These are phyloP conservation scores for Colletotrichum zoysiae DNA, from an alignment of 2,329 filamentous ascomycete species.

Conservation along the genomic window DNA sequence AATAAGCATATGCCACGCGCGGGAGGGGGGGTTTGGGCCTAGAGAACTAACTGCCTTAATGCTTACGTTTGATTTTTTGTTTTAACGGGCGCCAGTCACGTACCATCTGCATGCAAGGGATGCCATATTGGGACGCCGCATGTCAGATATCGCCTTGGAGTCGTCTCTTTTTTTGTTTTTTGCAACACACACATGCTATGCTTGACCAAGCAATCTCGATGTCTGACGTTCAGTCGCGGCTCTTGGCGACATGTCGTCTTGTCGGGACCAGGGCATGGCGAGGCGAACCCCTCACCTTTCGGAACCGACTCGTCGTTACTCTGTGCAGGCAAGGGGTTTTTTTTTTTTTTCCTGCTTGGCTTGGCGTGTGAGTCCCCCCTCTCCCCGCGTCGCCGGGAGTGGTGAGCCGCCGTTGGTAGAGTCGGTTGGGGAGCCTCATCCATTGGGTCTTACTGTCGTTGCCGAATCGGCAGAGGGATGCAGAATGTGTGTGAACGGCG, in stretches of 20 bases:
- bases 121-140: slow-evolving; percentile 27
- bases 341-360: too few relatives aligned
- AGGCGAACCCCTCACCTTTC: neutral
- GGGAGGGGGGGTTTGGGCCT: neutral
- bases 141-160: slow-evolving; percentile 27
- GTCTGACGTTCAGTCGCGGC: neutral
- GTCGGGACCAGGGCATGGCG: neutral
- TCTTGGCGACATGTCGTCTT: neutral
- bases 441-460: slow-evolving; percentile 20
- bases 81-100: slow-evolving; percentile 15
- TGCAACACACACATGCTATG: slow-evolving; percentile 10
- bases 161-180: too few relatives aligned
- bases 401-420: neutral
- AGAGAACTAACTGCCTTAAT: slow-evolving; percentile 19
- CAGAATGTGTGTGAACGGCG: neutral
- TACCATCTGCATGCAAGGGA: slow-evolving; percentile 37
- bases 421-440: neutral
- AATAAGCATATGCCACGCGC: neutral
- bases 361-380: neutral
- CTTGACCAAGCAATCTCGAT: slow-evolving; percentile 1
- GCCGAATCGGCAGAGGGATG: neutral
- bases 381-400: neutral
- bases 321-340: neutral
- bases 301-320: neutral
- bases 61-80: slow-evolving; percentile 25